A percentile compares a stretch with the other conserved stretches of the same genome.
phyloP scores from a whole-genome alignment of 306 rosid species.

The Dalbergia oliveri region DNA sequence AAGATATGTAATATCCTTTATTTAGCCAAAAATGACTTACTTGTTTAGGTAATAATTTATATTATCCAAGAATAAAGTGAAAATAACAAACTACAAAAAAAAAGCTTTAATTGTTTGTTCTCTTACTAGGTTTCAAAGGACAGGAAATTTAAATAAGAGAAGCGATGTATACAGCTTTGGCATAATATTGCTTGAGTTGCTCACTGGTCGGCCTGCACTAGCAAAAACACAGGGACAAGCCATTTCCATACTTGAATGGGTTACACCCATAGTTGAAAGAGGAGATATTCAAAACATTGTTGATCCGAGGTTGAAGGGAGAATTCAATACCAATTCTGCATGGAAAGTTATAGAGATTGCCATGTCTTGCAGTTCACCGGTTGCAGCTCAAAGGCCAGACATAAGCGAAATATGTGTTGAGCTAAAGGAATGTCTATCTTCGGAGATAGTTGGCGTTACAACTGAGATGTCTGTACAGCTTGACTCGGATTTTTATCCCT shows the following conservation, averaged over 20 bases:
- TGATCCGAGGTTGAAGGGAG: constrained; percentile 49
- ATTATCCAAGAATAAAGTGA: too few species aligned
- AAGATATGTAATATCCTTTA: too few species aligned
- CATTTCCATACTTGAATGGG: constrained; percentile 46
- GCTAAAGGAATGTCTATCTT: constrained; percentile 45
- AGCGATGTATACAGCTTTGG: constrained; percentile 53
- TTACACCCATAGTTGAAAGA: constrained; percentile 34
- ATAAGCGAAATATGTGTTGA: constrained; percentile 42
- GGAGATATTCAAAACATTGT: constrained; percentile 43
- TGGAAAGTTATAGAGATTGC: constrained; percentile 50
- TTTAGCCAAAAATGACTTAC: too few species aligned
- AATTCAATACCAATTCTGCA: constrained; percentile 39
- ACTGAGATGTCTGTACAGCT: not conserved
- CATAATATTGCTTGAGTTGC: constrained; percentile 52
- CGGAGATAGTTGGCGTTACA: constrained; percentile 13
- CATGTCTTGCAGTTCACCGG: constrained; percentile 26
- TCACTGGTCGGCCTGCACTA: constrained; percentile 42
- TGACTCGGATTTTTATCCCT: not conserved
- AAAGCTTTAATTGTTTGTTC: not conserved
- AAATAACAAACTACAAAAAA: too few species aligned
- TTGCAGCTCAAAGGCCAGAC: constrained; percentile 47
- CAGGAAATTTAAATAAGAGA: constrained; percentile 36
- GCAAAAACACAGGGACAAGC: not conserved
- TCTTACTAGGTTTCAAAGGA: constrained; percentile 4
- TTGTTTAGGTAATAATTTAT: too few species aligned